Percentiles rank a stretch among this genome's conserved stretches.
Conservation (phyloP, 2,329 filamentous ascomycete species). For the Blumeriella jaapii region DNA sequence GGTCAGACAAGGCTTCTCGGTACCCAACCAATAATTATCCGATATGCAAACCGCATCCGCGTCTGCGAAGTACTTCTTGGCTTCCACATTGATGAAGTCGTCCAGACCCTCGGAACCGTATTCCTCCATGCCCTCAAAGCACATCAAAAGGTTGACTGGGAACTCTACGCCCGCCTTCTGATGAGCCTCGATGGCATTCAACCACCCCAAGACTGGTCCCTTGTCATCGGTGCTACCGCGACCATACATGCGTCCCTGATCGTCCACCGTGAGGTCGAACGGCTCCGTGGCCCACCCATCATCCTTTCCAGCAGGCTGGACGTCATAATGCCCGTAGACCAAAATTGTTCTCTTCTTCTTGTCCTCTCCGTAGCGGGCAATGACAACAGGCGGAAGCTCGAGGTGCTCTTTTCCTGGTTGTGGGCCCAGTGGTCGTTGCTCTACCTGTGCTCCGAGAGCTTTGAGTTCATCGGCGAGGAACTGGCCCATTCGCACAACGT, state of each 20-base stretch:
- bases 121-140: slow-evolving; percentile 99
- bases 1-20: slow-evolving; percentile 94
- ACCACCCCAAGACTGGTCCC: slow-evolving; percentile 90
- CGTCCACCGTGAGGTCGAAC: slow-evolving; percentile 77
- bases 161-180: slow-evolving; percentile 90
- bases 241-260: slow-evolving; percentile 91
- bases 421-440: slow-evolving; percentile 78
- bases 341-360: slow-evolving; percentile 89
- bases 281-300: slow-evolving; percentile 96
- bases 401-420: slow-evolving; percentile 86
- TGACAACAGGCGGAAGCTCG: slow-evolving; percentile 82
- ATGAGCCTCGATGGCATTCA: slow-evolving; percentile 97
- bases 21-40: slow-evolving; percentile 99
- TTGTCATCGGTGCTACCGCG: slow-evolving; percentile 96
- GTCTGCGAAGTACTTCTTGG: slow-evolving; percentile 89
- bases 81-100: slow-evolving; percentile 84
- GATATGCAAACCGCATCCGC: slow-evolving; percentile 96
- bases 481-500: slow-evolving; percentile 94
- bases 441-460: slow-evolving; percentile 72
- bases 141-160: slow-evolving; percentile 97
- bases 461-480: slow-evolving; percentile 79
- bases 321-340: slow-evolving; percentile 97
- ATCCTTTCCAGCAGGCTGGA: slow-evolving; percentile 84
- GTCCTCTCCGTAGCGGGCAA: slow-evolving; percentile 86
- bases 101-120: slow-evolving; percentile 95